Evolutionary conservation across 2,329 filamentous ascomycete species (phyloP), one percentile per base, ranked within the genome.

Genomic region (Aspergillus sojae): DNA sequence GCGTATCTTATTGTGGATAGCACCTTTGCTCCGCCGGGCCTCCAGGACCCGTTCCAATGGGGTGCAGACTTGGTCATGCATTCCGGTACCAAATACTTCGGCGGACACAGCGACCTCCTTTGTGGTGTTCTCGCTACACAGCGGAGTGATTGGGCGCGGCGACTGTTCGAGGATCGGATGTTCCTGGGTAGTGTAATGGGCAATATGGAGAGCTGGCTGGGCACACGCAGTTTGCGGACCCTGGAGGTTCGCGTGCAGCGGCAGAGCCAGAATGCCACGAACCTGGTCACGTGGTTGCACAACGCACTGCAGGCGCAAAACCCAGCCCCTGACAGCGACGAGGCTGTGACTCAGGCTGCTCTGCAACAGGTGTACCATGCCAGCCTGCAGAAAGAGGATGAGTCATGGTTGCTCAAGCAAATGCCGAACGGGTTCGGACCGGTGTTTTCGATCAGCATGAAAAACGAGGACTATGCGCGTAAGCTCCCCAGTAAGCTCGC

Each of bases 61-160:
- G 94, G 93, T 55, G 93, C 91, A 30, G 94, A 98, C 78, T 79
- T 94, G 1, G 87, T 97, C 34, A 91, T 98, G 91, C 95, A 99
- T 79, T 91, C 87, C 56, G 95, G 93, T 4, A 97, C 94, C 16
- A 99, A 98, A 84, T 99, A 98, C 79, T 87, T 99, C 68, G 95
- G 95, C 28, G 95, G 95, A 0, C 95, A 99, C 80, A 94, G 90
- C 68, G 95, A 99, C 79, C 85, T 98, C 85, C 86, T 99, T 5
- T 96, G 92, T 74, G 95, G 95, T n/a, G 90, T 96, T 19, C 80
- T 99, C 39, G 87, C 88, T 0, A 85, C 93, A 5, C 82, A 85
- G 30, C 80, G 80, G 55, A 71, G 83, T 54, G 82, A 82, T 11
- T 91, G 90, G 90, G 76, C 87, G 26, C 75, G 77, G 43, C 81